These are phyloP conservation scores for Vitis hybrid DNA, from an alignment of 177 flowering plant species.

Conservation along the genomic window DNA sequence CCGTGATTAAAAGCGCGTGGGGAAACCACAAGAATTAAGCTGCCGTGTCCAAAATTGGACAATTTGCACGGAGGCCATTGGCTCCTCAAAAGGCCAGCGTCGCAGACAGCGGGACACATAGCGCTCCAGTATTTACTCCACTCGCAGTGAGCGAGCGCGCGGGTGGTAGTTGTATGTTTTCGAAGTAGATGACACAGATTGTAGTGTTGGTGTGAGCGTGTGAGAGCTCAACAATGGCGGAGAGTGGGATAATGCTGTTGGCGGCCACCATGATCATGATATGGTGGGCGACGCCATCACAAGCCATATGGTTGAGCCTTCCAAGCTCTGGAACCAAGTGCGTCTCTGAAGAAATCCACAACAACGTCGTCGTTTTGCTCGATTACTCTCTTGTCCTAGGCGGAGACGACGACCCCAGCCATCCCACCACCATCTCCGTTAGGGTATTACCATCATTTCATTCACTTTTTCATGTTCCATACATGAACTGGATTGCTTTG, in stretches of 20 bases:
- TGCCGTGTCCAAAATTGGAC: no score
- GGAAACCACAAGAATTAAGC: no score
- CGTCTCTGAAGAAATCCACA: conserved; percentile 49
- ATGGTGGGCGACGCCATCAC: conserved; percentile 5
- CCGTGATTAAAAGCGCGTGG: no score
- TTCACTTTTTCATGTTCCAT: background rate
- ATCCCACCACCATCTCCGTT: conserved; percentile 7
- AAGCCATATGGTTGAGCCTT: conserved; percentile 40
- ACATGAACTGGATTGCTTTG: background rate
- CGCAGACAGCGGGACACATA: no score
- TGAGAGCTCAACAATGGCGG: conserved; percentile 13
- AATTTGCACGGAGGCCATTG: no score
- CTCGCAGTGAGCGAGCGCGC: no score
- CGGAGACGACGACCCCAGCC: background rate
- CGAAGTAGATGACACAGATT: no score
- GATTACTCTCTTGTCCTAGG: conserved; percentile 19
- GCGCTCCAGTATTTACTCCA: no score
- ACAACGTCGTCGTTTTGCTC: conserved; percentile 52
- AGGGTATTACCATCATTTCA: background rate
- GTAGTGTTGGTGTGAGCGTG: no score
- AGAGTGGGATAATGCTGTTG: background rate
- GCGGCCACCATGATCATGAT: background rate
- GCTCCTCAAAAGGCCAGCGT: no score
- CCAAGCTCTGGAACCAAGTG: conserved; percentile 51
- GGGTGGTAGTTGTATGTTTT: no score